These are phyloP conservation scores for Paulownia fortunei DNA, from an alignment of 257 asterid species.

Conservation along the genomic window DNA sequence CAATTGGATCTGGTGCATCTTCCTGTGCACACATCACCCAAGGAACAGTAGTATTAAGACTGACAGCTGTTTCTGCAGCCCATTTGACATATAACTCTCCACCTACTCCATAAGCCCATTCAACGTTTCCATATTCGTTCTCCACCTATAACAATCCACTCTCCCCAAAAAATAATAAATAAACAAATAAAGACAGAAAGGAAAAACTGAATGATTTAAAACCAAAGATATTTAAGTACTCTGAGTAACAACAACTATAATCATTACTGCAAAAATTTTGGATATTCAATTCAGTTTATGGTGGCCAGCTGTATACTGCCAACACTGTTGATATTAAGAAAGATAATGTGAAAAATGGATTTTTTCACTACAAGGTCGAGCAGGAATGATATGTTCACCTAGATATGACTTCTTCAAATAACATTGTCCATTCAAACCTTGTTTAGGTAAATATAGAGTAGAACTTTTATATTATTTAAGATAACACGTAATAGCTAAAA, in stretches of 20 bases:
- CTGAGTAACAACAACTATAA: background rate
- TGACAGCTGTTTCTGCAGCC: constrained; percentile 86
- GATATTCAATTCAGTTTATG: background rate
- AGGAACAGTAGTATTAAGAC: constrained; percentile 73
- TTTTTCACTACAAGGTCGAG: background rate
- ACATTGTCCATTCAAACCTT: background rate
- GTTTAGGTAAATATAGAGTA: background rate
- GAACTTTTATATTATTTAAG: too few relatives aligned
- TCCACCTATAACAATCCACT: constrained; percentile 58
- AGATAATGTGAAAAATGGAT: background rate
- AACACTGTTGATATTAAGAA: too few relatives aligned
- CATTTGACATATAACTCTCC: constrained; percentile 69
- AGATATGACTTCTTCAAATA: background rate
- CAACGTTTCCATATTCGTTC: constrained; percentile 85
- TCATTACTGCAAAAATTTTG: background rate
- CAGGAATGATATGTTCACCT: background rate
- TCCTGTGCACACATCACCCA: constrained; percentile 85
- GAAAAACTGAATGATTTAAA: background rate
- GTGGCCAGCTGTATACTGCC: too few relatives aligned
- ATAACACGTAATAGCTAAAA: too few relatives aligned
- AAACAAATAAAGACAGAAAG: constrained; percentile 1
- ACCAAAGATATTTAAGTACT: background rate
- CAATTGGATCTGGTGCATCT: constrained; percentile 86
- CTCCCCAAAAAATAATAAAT: background rate
- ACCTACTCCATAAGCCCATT: constrained; percentile 64